Evolutionary conservation across 176 grass and related monocot genomes (phyloP), one percentile per base, ranked within the genome.

Genomic region (Triticum turgidum): DNA sequence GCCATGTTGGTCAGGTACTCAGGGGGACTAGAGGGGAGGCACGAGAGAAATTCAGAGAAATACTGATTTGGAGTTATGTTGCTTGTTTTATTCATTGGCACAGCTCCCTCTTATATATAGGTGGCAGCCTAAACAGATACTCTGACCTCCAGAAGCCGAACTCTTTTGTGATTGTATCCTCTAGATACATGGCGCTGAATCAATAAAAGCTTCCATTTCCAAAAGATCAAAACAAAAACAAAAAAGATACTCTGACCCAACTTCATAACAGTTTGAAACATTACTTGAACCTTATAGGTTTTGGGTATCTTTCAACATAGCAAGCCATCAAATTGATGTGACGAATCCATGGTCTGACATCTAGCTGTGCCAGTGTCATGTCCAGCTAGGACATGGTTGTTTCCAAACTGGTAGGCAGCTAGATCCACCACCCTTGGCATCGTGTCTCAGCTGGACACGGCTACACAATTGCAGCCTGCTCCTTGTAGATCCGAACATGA

Each of bases 241-340:
- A 52, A 52, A 52, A 52, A 52, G 14, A 52, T 52, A 49, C n/a
- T 74, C 6, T 49, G 0, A 47, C 6, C 14, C 41, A 27, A 74
- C 71, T 74, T 74, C 22, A 22, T 29, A 74, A 74, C 71, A 74
- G 45, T 49, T 74, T 27, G 5, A 49, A 74, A 74, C 41, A 49
- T 42, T 15, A 74, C 4, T 74, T 13, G 25, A 45, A 39, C 20
- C 68, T n/a, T 73, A 25, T 73, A 45, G 11, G n/a, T 44, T 14
- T 45, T 45, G 14, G 71, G 71, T 4, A 45, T 27, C 41, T 74
- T 25, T 6, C 24, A 13, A 42, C 41, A 74, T 49, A 47, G 71
- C 71, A 74, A 74, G 71, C n/a, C 11, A 74, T 74, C n/a, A 74
- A 41, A 42, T 73, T 73, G 38, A 11, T 73, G 21, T 73, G 70